Percentiles rank a stretch among this genome's conserved stretches.
phyloP scores from a whole-genome alignment of 352 stramenopile genomes.

The Globisporangium okanoganense region DNA sequence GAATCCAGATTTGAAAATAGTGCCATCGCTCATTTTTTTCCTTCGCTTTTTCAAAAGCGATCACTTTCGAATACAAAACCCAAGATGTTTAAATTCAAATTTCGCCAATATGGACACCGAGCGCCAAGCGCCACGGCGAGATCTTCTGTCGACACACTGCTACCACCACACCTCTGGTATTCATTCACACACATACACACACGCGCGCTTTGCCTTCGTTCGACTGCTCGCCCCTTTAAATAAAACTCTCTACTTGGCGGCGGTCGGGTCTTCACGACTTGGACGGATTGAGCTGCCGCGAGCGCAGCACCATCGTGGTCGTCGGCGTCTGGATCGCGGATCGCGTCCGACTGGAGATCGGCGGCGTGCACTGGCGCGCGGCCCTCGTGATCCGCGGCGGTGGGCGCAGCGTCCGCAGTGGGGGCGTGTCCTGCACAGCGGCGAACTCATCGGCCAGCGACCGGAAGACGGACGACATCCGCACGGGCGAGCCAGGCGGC shows the following conservation, averaged over 20 bases:
- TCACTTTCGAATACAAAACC: conserved; percentile 16
- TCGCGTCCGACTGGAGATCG: conserved; percentile 26
- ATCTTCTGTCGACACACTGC: background rate
- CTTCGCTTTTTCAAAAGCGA: background rate
- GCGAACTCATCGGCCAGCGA: conserved; percentile 66
- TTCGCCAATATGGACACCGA: background rate
- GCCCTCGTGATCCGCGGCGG: conserved; percentile 48
- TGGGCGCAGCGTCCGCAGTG: conserved; percentile 33
- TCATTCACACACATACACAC: background rate
- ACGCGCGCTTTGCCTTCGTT: conserved; percentile 8
- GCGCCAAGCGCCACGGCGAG: background rate
- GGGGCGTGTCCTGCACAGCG: conserved; percentile 52
- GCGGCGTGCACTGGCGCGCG: conserved; percentile 30
- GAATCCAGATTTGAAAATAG: conserved; percentile 11
- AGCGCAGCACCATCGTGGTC: conserved; percentile 51
- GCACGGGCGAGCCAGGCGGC: conserved; percentile 23
- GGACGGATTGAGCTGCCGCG: conserved; percentile 47
- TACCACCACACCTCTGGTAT: background rate
- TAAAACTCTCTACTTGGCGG: conserved; percentile 31
- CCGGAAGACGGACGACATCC: conserved; percentile 39
- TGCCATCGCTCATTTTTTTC: background rate
- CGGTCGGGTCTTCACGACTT: conserved; percentile 22
- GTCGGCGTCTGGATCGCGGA: conserved; percentile 43
- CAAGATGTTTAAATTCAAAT: conserved; percentile 11
- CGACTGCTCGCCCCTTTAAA: conserved; percentile 15